Percentiles rank a stretch among this genome's conserved stretches.
phyloP scores from a whole-genome alignment of 1,284 basidiomycete genomes.

The Ceratobasidium sp. region DNA sequence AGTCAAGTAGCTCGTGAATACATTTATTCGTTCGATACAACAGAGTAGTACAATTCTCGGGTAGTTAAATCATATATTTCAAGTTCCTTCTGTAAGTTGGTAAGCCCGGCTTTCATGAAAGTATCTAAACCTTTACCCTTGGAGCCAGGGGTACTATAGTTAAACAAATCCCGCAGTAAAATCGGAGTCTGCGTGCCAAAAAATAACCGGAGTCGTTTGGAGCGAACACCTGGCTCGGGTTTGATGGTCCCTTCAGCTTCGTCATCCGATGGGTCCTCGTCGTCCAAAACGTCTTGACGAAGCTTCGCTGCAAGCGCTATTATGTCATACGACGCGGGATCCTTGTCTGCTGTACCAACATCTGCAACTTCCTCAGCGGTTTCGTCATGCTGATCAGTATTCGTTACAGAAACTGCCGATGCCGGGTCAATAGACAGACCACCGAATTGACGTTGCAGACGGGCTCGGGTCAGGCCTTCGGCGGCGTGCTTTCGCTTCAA shows the following conservation, averaged over 20 bases:
- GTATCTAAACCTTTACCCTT: conserved; percentile 17
- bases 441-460: no score
- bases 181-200: conserved; percentile 1
- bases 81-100: conserved; percentile 13
- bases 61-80: conserved; percentile 22
- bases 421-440: not conserved
- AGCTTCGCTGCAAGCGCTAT: not conserved
- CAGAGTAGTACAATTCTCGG: not conserved
- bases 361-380: conserved; percentile 12
- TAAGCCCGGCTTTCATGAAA: not conserved
- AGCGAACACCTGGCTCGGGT: not conserved
- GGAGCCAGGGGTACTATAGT: not conserved
- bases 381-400: conserved; percentile 16
- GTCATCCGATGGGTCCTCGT: conserved; percentile 18
- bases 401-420: no score
- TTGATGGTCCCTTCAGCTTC: not conserved
- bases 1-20: not conserved
- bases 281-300: conserved; percentile 14
- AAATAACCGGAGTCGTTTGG: not conserved
- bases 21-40: not conserved
- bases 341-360: not conserved
- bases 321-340: not conserved
- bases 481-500: conserved; percentile 16
- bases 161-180: conserved; percentile 13
- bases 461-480: no score